phyloP scores from a whole-genome alignment of 306 rosid species.

The Inga leiocalycina region DNA sequence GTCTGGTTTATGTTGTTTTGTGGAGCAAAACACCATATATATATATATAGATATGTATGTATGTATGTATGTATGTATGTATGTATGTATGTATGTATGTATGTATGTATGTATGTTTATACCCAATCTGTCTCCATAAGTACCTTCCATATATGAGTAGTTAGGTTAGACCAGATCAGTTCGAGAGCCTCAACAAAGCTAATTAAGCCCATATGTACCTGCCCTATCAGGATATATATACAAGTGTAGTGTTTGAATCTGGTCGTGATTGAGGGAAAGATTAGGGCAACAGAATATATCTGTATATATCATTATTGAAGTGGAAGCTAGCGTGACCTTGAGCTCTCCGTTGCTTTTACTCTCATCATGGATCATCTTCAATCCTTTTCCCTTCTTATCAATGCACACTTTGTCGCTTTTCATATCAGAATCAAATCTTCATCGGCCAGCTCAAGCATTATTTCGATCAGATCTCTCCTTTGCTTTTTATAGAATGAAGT shows the following conservation, averaged over 20 bases:
- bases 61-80: too few relatives aligned
- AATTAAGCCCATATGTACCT: neutral
- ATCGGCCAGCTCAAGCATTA: too few relatives aligned
- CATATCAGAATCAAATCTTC: neutral
- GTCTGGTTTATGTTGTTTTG: neutral
- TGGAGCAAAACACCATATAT: neutral
- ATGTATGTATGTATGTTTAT: too few relatives aligned
- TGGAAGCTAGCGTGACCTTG: neutral
- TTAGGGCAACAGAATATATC: neutral
- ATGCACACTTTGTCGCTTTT: neutral
- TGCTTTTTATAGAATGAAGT: too few relatives aligned
- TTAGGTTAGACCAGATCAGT: neutral
- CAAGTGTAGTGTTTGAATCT: neutral
- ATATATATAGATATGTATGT: neutral
- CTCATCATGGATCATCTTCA: neutral
- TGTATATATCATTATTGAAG: neutral
- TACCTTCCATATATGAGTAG: neutral
- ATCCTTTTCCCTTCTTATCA: neutral
- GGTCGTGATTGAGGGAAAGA: neutral
- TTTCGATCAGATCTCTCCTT: too few relatives aligned
- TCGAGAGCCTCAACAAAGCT: neutral
- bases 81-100: too few relatives aligned
- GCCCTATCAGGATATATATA: neutral
- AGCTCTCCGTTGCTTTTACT: neutral
- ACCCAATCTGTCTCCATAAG: neutral